phyloP scores from a whole-genome alignment of 2,329 filamentous ascomycete species.

The Nigrospora sphaerica region DNA sequence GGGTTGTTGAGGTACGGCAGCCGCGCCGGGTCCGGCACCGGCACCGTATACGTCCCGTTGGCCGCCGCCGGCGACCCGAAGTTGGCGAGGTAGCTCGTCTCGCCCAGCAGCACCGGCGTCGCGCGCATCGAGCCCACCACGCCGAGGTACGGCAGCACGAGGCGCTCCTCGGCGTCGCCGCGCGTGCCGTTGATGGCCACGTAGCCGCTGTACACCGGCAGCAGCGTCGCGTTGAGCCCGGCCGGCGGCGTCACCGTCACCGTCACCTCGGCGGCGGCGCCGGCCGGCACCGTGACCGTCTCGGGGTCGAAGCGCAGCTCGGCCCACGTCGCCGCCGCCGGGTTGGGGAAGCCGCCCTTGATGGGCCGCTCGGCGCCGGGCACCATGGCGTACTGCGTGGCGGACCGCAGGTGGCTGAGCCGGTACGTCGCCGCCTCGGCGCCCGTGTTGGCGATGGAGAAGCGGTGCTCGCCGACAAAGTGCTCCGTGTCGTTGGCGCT shows the following conservation, averaged over 20 bases:
- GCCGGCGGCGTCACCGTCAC: conserved; percentile 19
- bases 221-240: conserved; percentile 17
- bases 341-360: conserved; percentile 3
- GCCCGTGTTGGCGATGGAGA: conserved; percentile 29
- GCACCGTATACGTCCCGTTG: conserved; percentile 16
- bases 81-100: conserved; percentile 1
- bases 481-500: conserved; percentile 34
- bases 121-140: conserved; percentile 20
- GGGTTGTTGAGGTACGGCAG: not conserved
- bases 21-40: conserved; percentile 5
- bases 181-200: conserved; percentile 24
- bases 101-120: conserved; percentile 6
- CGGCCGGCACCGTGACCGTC: conserved; percentile 19
- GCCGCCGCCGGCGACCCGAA: conserved; percentile 6
- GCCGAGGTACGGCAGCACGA: conserved; percentile 32
- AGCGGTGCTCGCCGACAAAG: conserved; percentile 21
- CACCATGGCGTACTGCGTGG: conserved; percentile 24
- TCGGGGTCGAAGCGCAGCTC: conserved; percentile 5
- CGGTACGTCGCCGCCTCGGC: conserved; percentile 22
- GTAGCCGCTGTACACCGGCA: conserved; percentile 37
- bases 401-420: conserved; percentile 18
- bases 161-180: conserved; percentile 22
- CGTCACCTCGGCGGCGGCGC: conserved; percentile 14
- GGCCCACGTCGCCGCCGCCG: conserved; percentile 5
- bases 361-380: not conserved